Conservation (phyloP, 2,329 filamentous ascomycete genomes). For the Sphaerulina musiva region DNA sequence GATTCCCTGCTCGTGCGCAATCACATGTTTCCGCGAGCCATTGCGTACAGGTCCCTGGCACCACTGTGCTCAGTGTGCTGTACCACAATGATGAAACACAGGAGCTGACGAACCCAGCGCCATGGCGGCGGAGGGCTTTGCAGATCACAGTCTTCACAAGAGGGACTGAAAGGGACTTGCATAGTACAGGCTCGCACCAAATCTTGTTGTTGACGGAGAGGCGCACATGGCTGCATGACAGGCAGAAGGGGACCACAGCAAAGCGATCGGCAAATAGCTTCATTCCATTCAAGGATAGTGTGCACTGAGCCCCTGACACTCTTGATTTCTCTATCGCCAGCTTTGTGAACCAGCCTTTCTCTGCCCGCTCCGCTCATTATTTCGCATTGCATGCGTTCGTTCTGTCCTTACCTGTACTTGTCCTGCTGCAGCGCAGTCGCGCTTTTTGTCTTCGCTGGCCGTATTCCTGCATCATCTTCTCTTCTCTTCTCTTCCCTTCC, state of each 20-base stretch:
- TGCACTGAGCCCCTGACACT: neutral
- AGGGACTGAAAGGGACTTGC: no score
- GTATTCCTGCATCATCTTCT: neutral
- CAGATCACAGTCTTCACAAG: no score
- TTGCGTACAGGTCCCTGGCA: neutral
- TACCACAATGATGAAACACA: no score
- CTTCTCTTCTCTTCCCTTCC: neutral
- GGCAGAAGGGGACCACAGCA: neutral
- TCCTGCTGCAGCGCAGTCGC: neutral
- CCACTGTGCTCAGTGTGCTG: no score
- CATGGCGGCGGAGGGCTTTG: no score
- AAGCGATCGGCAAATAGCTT: neutral
- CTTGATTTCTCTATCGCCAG: no score
- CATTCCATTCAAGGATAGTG: neutral
- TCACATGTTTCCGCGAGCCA: neutral
- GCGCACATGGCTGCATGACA: neutral
- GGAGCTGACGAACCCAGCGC: no score
- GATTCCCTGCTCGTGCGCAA: neutral
- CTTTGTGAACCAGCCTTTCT: no score
- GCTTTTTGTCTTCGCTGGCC: neutral
- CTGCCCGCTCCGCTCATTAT: no score
- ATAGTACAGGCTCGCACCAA: no score
- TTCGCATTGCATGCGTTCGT: no score
- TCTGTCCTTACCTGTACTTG: neutral
- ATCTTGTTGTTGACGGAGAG: no score